phyloP scores from a whole-genome alignment of 2,329 filamentous ascomycete genomes.

The Aspergillus sp. region DNA sequence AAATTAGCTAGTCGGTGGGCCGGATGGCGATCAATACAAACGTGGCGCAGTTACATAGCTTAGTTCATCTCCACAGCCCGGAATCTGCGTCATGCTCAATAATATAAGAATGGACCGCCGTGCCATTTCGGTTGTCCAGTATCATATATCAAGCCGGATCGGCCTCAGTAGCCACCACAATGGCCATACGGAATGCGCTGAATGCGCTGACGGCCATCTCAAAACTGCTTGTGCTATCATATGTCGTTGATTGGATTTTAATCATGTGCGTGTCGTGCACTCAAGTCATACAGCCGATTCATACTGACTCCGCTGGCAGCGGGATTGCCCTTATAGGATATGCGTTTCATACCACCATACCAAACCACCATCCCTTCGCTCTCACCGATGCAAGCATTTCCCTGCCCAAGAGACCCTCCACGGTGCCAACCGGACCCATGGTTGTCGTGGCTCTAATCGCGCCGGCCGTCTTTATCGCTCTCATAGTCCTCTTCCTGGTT shows the following conservation, averaged over 20 bases:
- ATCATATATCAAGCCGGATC: neutral
- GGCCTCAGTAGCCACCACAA: too few species aligned
- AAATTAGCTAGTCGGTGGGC: too few species aligned
- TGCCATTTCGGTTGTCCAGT: neutral
- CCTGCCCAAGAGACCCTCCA: constrained; percentile 64
- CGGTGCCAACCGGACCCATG: constrained; percentile 58
- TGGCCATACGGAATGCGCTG: neutral
- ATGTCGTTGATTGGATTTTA: constrained; percentile 65
- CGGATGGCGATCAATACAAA: too few species aligned
- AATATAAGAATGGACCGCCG: too few species aligned
- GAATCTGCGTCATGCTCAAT: too few species aligned
- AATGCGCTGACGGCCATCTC: constrained; percentile 22
- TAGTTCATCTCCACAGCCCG: too few species aligned
- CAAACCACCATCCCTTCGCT: constrained; percentile 62
- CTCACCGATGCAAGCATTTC: constrained; percentile 68
- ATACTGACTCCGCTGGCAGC: constrained; percentile 24
- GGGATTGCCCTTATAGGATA: constrained; percentile 51
- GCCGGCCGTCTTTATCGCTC: constrained; percentile 58
- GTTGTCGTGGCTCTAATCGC: constrained; percentile 53
- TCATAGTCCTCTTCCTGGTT: constrained; percentile 60
- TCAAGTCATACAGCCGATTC: neutral
- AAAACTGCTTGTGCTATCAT: constrained; percentile 52
- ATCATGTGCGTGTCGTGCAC: constrained; percentile 38
- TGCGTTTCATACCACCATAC: constrained; percentile 49
- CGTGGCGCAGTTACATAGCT: too few species aligned